Evolutionary conservation across 2,329 filamentous ascomycete species (phyloP).

Genomic region (Xylaria sp.): DNA sequence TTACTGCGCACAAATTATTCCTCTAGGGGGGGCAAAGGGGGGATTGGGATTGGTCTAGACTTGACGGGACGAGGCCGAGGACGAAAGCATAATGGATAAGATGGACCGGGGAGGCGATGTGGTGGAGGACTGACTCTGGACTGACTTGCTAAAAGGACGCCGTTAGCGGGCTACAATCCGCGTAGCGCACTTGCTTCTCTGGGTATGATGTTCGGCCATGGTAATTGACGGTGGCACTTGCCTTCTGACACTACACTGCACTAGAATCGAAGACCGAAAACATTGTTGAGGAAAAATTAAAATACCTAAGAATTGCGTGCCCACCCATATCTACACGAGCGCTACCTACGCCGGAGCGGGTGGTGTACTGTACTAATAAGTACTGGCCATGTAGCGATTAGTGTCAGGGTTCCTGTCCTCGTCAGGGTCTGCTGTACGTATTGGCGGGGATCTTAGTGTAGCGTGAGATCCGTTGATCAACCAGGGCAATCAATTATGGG

Average conservation of each 20-base stretch:
- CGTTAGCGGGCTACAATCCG: no score
- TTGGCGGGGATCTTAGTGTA: constrained; percentile 6
- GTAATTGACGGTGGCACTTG: background rate
- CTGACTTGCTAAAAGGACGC: background rate
- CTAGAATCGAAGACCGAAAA: background rate
- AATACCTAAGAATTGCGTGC: background rate
- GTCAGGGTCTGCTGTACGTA: background rate
- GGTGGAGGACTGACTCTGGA: constrained; percentile 7
- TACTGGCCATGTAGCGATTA: background rate
- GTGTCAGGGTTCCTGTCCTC: background rate
- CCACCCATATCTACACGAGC: background rate
- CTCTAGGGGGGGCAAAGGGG: background rate
- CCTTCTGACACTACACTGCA: background rate
- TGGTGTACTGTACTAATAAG: background rate
- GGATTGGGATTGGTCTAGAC: background rate
- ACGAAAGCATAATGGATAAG: background rate
- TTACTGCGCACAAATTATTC: background rate
- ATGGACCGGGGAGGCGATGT: background rate
- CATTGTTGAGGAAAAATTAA: constrained; percentile 8
- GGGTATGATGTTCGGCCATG: background rate
- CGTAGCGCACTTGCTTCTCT: background rate
- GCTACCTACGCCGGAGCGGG: background rate
- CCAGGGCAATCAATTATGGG: background rate
- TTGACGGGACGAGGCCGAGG: background rate
- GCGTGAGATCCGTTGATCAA: constrained; percentile 15